These are phyloP conservation scores for Aspergillus sp. DNA, from an alignment of 2,329 filamentous ascomycete genomes.

Conservation along the genomic window DNA sequence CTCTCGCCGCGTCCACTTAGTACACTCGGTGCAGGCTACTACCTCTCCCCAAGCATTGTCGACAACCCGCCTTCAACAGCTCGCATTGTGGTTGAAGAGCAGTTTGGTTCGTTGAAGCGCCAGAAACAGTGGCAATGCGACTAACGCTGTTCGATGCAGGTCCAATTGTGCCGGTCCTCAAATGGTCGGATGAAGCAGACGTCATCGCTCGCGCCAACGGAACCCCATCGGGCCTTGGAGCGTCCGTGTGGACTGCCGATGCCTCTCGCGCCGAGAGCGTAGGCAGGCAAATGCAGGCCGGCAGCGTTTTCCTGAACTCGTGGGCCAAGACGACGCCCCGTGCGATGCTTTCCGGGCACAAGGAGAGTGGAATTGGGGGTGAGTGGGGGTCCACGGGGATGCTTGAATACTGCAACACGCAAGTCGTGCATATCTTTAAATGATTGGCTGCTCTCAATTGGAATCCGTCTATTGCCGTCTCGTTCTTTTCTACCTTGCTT, in stretches of 20 bases:
- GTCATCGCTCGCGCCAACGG: constrained; percentile 58
- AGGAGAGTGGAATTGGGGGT: constrained; percentile 52
- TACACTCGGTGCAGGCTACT: constrained; percentile 45
- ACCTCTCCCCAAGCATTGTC: constrained; percentile 60
- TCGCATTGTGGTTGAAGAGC: constrained; percentile 58
- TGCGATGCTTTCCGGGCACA: constrained; percentile 47
- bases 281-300: neutral
- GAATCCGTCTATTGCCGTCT: too few relatives aligned
- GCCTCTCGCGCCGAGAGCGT: neutral
- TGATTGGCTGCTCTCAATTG: too few relatives aligned
- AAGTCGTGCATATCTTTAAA: too few relatives aligned
- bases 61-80: constrained; percentile 57
- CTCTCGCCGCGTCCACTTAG: too few relatives aligned
- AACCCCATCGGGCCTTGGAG: constrained; percentile 54
- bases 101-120: constrained; percentile 40
- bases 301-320: neutral
- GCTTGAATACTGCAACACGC: neutral
- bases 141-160: constrained; percentile 27
- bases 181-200: constrained; percentile 62
- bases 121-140: too few relatives aligned
- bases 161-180: constrained; percentile 63
- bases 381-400: constrained; percentile 23
- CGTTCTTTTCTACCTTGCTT: too few relatives aligned
- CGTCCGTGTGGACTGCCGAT: constrained; percentile 51
- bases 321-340: neutral